A percentile compares a stretch with the other conserved stretches of the same genome.
Evolutionary conservation across 768 basidiomycete genomes (phyloP).

Genomic region (Suillus spraguei): DNA sequence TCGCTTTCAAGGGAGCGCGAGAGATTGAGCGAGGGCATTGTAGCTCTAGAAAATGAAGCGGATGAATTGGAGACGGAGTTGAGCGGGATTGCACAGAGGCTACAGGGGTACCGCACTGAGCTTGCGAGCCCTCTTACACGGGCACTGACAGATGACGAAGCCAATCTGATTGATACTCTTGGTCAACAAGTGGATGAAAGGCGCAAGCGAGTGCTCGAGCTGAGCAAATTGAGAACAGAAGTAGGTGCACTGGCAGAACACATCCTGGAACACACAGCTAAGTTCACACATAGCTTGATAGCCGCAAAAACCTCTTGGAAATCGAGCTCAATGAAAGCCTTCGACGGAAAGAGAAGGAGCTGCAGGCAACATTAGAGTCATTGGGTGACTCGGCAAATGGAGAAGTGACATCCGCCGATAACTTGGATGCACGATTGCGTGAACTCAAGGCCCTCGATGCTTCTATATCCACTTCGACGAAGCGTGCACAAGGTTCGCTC

Average conservation of each 20-base stretch:
- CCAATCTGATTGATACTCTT: constrained; percentile 61
- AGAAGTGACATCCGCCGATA: constrained; percentile 59
- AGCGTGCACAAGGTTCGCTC: constrained; percentile 58
- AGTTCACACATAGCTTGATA: constrained; percentile 46
- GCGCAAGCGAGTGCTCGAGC: constrained; percentile 68
- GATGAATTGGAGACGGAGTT: constrained; percentile 77
- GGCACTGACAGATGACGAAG: constrained; percentile 75
- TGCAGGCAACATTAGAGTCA: constrained; percentile 74
- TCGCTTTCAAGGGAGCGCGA: constrained; percentile 71
- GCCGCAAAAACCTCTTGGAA: constrained; percentile 79
- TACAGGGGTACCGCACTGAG: constrained; percentile 68
- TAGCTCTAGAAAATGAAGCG: constrained; percentile 64
- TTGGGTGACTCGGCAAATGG: constrained; percentile 64
- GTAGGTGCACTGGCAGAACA: constrained; percentile 42
- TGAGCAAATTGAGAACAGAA: constrained; percentile 69
- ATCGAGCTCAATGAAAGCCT: constrained; percentile 94
- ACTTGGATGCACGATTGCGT: constrained; percentile 65
- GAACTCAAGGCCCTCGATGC: constrained; percentile 70
- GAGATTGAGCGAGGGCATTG: constrained; percentile 58
- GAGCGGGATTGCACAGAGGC: constrained; percentile 58
- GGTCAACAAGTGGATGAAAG: constrained; percentile 76
- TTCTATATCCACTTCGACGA: constrained; percentile 65
- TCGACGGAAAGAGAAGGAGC: constrained; percentile 75
- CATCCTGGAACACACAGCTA: background rate
- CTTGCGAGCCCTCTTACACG: constrained; percentile 73